A percentile compares a stretch with the other conserved stretches of the same genome.
These are phyloP conservation scores for Xerocomus cyaneibrunnescens DNA, from an alignment of 1,284 basidiomycete species.

Conservation along the genomic window DNA sequence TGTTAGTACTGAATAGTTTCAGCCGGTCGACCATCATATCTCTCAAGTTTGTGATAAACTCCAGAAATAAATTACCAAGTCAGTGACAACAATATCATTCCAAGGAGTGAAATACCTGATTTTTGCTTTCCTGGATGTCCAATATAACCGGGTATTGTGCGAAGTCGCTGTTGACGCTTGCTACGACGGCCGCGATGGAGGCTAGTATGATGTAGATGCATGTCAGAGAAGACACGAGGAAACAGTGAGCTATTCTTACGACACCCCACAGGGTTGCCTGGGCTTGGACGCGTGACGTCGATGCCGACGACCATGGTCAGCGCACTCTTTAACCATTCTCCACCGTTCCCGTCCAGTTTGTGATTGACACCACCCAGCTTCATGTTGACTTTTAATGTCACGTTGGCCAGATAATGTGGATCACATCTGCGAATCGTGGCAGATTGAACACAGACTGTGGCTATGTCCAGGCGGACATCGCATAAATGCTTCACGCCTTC, in stretches of 20 bases:
- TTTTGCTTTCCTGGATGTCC: constrained; percentile 67
- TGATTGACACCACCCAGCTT: constrained; percentile 81
- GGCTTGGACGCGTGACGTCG: constrained; percentile 80
- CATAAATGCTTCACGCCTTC: constrained; percentile 70
- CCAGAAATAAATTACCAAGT: constrained; percentile 18
- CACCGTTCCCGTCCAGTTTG: constrained; percentile 50
- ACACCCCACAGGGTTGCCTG: constrained; percentile 60
- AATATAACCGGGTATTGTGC: constrained; percentile 72
- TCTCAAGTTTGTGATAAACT: constrained; percentile 71
- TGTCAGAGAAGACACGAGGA: neutral
- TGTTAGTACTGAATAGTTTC: constrained; percentile 49
- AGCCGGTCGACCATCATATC: constrained; percentile 72
- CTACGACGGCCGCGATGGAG: constrained; percentile 79
- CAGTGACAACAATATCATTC: constrained; percentile 19
- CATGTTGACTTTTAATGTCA: constrained; percentile 78
- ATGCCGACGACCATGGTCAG: constrained; percentile 82
- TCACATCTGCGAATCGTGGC: constrained; percentile 64
- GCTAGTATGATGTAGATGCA: constrained; percentile 39
- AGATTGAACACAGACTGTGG: constrained; percentile 72
- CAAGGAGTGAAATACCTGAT: constrained; percentile 54
- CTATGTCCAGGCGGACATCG: constrained; percentile 64
- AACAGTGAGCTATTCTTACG: constrained; percentile 26
- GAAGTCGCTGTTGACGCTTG: constrained; percentile 59
- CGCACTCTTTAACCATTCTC: constrained; percentile 51
- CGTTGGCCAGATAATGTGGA: constrained; percentile 73